Base-by-base conservation (phyloP, 225 moss, liverwort and hornwort species). In the Pleurozium schreberi region DNA sequence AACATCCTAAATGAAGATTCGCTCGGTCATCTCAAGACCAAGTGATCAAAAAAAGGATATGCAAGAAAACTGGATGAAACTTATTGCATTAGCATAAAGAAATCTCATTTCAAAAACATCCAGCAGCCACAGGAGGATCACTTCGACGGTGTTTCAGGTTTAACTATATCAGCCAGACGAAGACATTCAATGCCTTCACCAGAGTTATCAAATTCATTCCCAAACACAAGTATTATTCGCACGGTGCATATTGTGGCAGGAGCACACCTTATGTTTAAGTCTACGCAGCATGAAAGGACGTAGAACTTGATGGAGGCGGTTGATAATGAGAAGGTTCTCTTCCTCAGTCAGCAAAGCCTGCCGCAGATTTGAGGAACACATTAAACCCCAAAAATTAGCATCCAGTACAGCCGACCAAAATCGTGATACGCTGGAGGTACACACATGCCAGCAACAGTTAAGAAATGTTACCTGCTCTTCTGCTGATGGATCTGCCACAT, bases 201-300 rank as follows among this genome's bases (percentile, higher is more conserved):
- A 67, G 53, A 87, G 78, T 70, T 61, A 47, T 53, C 66, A 68
- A 27, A 87, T 52, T 57, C 23, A 61, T 82, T 75, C 66, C 52
- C 42, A 53, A 59, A 55, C 69, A 69, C 57, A 80, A 62, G 75
- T 52, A 60, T 43, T 69, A 36, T 71, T 90, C 71, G 61, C 57
- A 88, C 55, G 50, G 57, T 40, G 80, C 73, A 87, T 80, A 81
- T 64, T 36, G 49, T 68, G 38, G 67, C 58, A 86, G 86, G 49
- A 52, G 82, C 68, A 81, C 59, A 99, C 99, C 99, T 99, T 99
- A 67, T 99, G 99, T 91, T 99, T 99, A 60, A 99, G 96, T 82
- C 99, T 95, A 50, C 99, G 95, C 74, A 99, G 94, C 99, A 99
- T 99, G 75, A 99, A 99, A 73, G 99, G 99, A 84, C 99, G 99